Conservation (phyloP, 495 filamentous ascomycete genomes). For the Podospora australis region DNA sequence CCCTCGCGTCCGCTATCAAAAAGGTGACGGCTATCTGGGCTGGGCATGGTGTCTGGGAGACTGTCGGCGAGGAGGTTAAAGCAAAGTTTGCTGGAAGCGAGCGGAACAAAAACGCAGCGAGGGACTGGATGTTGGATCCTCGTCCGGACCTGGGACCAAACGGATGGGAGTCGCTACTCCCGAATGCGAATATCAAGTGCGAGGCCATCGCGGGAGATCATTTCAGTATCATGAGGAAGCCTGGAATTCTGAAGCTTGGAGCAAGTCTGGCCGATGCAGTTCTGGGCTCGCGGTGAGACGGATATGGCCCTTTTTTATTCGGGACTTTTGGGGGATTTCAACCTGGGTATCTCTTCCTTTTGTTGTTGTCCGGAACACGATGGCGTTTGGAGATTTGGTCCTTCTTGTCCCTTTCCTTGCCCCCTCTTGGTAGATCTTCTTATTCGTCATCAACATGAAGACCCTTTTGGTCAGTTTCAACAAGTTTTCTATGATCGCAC, state of each 20-base stretch:
- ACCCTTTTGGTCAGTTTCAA: too few relatives aligned
- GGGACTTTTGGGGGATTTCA: neutral
- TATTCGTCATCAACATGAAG: neutral
- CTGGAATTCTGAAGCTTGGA: slow-evolving; percentile 8
- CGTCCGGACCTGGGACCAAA: slow-evolving; percentile 7
- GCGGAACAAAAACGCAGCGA: slow-evolving; percentile 9
- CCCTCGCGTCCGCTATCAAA: slow-evolving; percentile 8
- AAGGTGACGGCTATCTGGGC: slow-evolving; percentile 11
- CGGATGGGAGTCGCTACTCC: slow-evolving; percentile 13
- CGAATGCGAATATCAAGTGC: slow-evolving; percentile 7
- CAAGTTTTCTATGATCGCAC: too few relatives aligned
- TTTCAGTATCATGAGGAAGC: slow-evolving; percentile 15
- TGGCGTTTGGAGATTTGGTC: neutral
- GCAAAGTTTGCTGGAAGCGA: neutral
- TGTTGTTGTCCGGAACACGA: neutral
- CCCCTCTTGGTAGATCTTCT: neutral
- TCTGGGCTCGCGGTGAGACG: neutral
- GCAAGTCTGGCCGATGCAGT: neutral
- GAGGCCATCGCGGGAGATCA: slow-evolving; percentile 12
- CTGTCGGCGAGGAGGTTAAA: slow-evolving; percentile 6
- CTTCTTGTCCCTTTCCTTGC: neutral
- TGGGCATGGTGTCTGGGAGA: slow-evolving; percentile 14
- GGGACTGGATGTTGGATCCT: slow-evolving; percentile 17
- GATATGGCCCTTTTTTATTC: neutral
- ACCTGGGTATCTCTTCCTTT: neutral